Evolutionary conservation across 2,329 filamentous ascomycete species (phyloP), one percentile per base, ranked within the genome.

Genomic region (Monosporascus sp.): DNA sequence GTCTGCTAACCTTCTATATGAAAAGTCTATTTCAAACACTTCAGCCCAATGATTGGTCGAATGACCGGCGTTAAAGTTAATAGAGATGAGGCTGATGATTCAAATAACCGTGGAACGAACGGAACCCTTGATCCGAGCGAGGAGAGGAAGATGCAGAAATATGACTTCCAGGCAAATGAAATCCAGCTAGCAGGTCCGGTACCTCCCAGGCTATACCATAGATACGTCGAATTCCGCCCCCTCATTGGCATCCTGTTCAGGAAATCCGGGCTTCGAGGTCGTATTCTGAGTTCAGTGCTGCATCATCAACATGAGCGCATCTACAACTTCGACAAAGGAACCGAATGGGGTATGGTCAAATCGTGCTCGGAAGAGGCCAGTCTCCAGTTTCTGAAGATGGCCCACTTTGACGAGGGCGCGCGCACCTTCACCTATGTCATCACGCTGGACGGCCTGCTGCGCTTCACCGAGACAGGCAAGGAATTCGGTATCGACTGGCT

Each of bases 131-230:
- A 54, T 41, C 36, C 54, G 5, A 53, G 61, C 54, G 27, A 63
- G 40, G 80, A 82, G 53, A 78, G 76, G 55, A 78, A 78, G 59
- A 78, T 84, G 3, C 81, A 88, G 64, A 86, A 85, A 76, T 93
- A 93, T 67, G 90, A 94, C 87, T 97, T 97, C 72, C 92, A 96
- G 77, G 90, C 93, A 40, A 92, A 91, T 68, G 88, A 97, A 69
- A 85, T 97, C 64, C 93, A 97, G 68, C 80, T 97, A 7, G 78
- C 82, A 46, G 93, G 93, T 0, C 93, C 93, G 0, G 87, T 94
- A 0, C 92, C 93, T 0, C 76, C 83, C 2, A 77, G 85, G 57
- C 77, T 97, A 36, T 96, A 96, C 69, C 92, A 97, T 69, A 88
- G 91, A 60, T 97, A 88, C 66, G 92, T 97, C 53, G 92, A 96